These are phyloP conservation scores for Yamadazyma nakazawae DNA, from an alignment of 805 yeast species.

Conservation along the genomic window DNA sequence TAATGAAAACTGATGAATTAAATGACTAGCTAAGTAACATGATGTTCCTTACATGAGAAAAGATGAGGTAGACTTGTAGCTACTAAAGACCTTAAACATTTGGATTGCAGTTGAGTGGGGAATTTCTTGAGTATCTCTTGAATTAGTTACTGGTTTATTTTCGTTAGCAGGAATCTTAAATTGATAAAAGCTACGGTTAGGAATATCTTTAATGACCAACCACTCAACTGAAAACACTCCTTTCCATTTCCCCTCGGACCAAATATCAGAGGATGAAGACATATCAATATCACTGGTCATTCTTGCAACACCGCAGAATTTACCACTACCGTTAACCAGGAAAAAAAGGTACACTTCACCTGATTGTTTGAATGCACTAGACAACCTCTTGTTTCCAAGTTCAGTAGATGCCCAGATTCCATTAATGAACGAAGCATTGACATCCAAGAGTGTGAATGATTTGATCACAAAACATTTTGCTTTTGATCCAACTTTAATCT, in stretches of 20 bases:
- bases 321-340: slow-evolving; percentile 56
- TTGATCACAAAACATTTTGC: slow-evolving; percentile 51
- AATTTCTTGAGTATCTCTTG: slow-evolving; percentile 61
- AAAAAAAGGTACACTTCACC: slow-evolving; percentile 46
- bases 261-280: slow-evolving; percentile 37
- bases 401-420: slow-evolving; percentile 60
- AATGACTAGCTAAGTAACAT: neutral
- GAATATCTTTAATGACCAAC: slow-evolving; percentile 49
- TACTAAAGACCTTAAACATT: slow-evolving; percentile 44
- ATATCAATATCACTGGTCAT: slow-evolving; percentile 42
- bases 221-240: slow-evolving; percentile 54
- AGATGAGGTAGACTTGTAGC: slow-evolving; percentile 16
- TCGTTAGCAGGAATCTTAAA: slow-evolving; percentile 45
- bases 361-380: slow-evolving; percentile 37
- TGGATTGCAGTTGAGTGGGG: slow-evolving; percentile 47
- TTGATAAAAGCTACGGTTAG: slow-evolving; percentile 45
- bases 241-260: slow-evolving; percentile 50
- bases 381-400: slow-evolving; percentile 51
- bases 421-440: slow-evolving; percentile 46
- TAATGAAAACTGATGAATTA: neutral
- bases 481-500: slow-evolving; percentile 1
- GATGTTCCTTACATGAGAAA: slow-evolving; percentile 7
- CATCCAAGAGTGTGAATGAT: slow-evolving; percentile 48
- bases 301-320: slow-evolving; percentile 57
- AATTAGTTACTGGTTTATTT: slow-evolving; percentile 50